These are phyloP conservation scores for Xylaria sp. DNA, from an alignment of 2,329 filamentous ascomycete genomes.

Conservation along the genomic window DNA sequence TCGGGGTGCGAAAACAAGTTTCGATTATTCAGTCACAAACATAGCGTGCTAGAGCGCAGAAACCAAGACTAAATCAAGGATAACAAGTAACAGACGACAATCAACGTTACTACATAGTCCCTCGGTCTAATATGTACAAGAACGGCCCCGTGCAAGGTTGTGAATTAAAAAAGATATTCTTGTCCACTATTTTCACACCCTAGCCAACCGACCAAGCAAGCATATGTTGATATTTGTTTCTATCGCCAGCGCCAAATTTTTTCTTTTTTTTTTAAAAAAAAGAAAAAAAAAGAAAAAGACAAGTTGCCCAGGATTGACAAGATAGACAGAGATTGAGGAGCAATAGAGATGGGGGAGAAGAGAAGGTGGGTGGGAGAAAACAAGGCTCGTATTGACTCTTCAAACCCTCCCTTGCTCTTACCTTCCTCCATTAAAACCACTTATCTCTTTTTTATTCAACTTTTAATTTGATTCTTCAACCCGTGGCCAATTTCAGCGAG, in stretches of 20 bases:
- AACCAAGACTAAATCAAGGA: background rate
- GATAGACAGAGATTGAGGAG: background rate
- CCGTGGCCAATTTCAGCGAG: background rate
- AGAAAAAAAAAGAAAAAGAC: too few species aligned
- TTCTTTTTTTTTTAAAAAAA: too few species aligned
- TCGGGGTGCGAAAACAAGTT: too few species aligned
- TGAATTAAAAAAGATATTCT: background rate
- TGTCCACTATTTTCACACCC: background rate
- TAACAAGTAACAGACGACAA: background rate
- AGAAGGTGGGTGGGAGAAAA: background rate
- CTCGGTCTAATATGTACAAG: constrained; percentile 31
- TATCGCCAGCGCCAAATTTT: constrained; percentile 9
- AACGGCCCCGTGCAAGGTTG: constrained; percentile 10
- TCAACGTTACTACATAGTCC: background rate
- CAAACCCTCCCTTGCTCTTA: background rate
- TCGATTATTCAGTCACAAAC: too few species aligned
- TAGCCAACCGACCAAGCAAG: background rate
- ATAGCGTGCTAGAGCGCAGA: too few species aligned
- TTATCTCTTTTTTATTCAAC: background rate
- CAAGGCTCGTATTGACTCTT: constrained; percentile 1
- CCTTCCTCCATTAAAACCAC: background rate
- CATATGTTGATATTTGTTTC: background rate
- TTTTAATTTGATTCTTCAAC: constrained; percentile 14
- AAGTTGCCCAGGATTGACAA: background rate
- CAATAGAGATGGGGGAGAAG: background rate